These are phyloP conservation scores for Raddia distichophylla DNA, from an alignment of 176 grass and related monocot species.

Conservation along the genomic window DNA sequence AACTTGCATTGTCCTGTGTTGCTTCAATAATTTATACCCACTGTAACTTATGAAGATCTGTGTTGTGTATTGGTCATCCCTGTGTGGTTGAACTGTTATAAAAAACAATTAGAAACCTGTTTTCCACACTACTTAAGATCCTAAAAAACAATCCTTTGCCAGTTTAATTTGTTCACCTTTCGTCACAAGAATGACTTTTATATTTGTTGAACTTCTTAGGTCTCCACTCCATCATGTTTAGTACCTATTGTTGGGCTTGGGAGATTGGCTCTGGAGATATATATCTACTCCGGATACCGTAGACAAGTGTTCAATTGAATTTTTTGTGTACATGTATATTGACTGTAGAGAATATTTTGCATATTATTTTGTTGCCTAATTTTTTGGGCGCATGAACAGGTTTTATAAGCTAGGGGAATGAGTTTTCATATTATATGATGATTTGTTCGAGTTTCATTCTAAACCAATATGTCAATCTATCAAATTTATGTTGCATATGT, in stretches of 20 bases:
- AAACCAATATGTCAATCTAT: slow-evolving; percentile 72
- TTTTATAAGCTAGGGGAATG: slow-evolving; percentile 96
- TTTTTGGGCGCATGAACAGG: slow-evolving; percentile 50
- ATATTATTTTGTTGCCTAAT: slow-evolving; percentile 7
- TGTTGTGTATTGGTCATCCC: background rate
- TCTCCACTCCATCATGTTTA: slow-evolving; percentile 72
- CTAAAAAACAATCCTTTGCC: too few relatives aligned
- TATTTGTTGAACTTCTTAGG: slow-evolving; percentile 59
- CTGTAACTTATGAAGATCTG: background rate
- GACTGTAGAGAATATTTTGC: too few relatives aligned
- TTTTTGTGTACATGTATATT: slow-evolving; percentile 8
- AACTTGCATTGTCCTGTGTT: slow-evolving; percentile 5
- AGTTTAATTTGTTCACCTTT: background rate
- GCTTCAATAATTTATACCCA: slow-evolving; percentile 26
- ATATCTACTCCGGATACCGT: slow-evolving; percentile 79
- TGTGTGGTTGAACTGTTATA: slow-evolving; percentile 30
- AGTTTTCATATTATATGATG: slow-evolving; percentile 99
- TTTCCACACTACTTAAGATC: background rate
- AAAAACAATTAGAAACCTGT: background rate
- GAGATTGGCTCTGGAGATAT: slow-evolving; percentile 86
- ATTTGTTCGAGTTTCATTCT: slow-evolving; percentile 99
- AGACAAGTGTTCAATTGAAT: slow-evolving; percentile 13
- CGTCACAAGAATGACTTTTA: slow-evolving; percentile 5
- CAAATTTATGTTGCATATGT: slow-evolving; percentile 26
- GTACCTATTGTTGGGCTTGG: slow-evolving; percentile 93